A percentile compares a stretch with the other conserved stretches of the same genome.
Conservation (phyloP, 495 filamentous ascomycete species). For the Trichoderma orchidacearum region DNA sequence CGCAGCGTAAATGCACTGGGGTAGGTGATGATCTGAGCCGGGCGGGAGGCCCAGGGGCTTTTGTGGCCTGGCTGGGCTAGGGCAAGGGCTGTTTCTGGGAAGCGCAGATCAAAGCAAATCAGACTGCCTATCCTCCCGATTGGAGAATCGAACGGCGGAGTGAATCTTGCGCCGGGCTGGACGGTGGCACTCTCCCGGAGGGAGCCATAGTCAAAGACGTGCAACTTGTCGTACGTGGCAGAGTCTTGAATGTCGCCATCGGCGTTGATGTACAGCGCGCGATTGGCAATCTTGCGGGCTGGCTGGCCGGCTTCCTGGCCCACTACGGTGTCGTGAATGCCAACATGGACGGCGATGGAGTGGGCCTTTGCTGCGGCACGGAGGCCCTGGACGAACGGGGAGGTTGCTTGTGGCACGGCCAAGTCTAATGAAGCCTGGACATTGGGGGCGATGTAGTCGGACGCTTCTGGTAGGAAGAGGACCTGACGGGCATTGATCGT, state of each 20-base stretch:
- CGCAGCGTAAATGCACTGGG: conserved; percentile 85
- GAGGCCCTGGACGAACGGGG: conserved; percentile 59
- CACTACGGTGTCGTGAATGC: conserved; percentile 62
- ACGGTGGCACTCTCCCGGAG: conserved; percentile 18
- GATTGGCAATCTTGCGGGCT: conserved; percentile 31
- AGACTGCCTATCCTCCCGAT: conserved; percentile 63
- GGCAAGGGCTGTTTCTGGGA: conserved; percentile 60
- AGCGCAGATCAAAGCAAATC: conserved; percentile 90
- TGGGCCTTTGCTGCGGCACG: conserved; percentile 46
- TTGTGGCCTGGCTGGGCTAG: conserved; percentile 38
- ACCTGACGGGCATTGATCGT: conserved; percentile 30
- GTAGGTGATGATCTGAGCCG: conserved; percentile 67
- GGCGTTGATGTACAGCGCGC: conserved; percentile 29
- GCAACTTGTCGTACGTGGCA: conserved; percentile 41
- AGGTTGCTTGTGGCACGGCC: conserved; percentile 35
- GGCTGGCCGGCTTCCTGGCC: conserved; percentile 6
- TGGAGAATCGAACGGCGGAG: conserved; percentile 53
- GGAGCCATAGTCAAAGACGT: conserved; percentile 29
- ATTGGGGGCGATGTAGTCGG: conserved; percentile 68
- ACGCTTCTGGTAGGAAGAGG: conserved; percentile 85
- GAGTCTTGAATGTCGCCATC: conserved; percentile 19
- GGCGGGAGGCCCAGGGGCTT: conserved; percentile 11
- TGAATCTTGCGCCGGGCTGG: conserved; percentile 21
- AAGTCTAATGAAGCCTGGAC: conserved; percentile 53
- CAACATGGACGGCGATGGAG: conserved; percentile 66